These are phyloP conservation scores for Cyclotella choctawhatcheeana DNA, from an alignment of 108 stramenopile genomes.

Conservation along the genomic window DNA sequence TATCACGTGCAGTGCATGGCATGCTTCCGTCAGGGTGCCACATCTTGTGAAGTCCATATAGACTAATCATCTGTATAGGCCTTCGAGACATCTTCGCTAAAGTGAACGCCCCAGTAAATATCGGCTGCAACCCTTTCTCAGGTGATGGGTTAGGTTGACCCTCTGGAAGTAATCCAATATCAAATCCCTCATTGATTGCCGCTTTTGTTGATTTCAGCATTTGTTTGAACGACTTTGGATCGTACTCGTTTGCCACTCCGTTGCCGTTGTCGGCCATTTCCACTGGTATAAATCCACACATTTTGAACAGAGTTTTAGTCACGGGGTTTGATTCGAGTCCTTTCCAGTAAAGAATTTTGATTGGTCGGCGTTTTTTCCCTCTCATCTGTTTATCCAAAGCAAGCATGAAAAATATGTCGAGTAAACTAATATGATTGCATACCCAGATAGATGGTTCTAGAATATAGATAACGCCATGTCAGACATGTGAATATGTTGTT, in stretches of 20 bases:
- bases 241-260: slow-evolving; percentile 83
- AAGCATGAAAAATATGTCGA: slow-evolving; percentile 86
- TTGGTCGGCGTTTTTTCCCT: slow-evolving; percentile 77
- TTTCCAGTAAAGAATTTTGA: slow-evolving; percentile 91
- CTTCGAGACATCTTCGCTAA: slow-evolving; percentile 76
- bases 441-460: slow-evolving; percentile 86
- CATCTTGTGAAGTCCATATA: slow-evolving; percentile 76
- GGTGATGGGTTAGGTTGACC: slow-evolving; percentile 90
- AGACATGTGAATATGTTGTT: no score
- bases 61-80: slow-evolving; percentile 81
- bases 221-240: slow-evolving; percentile 71
- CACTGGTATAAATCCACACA: slow-evolving; percentile 90
- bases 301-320: slow-evolving; percentile 68
- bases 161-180: slow-evolving; percentile 87
- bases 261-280: slow-evolving; percentile 85
- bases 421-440: slow-evolving; percentile 80
- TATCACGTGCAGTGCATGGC: slow-evolving; percentile 60
- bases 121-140: slow-evolving; percentile 69
- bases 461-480: no score
- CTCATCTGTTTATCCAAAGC: slow-evolving; percentile 72
- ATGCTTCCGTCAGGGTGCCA: slow-evolving; percentile 88
- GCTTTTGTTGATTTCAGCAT: slow-evolving; percentile 73
- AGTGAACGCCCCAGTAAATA: slow-evolving; percentile 86
- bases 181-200: slow-evolving; percentile 86
- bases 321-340: slow-evolving; percentile 83